Evolutionary conservation across 306 rosid species (phyloP), one percentile per base, ranked within the genome.

Genomic region (Rubus parviflorus): DNA sequence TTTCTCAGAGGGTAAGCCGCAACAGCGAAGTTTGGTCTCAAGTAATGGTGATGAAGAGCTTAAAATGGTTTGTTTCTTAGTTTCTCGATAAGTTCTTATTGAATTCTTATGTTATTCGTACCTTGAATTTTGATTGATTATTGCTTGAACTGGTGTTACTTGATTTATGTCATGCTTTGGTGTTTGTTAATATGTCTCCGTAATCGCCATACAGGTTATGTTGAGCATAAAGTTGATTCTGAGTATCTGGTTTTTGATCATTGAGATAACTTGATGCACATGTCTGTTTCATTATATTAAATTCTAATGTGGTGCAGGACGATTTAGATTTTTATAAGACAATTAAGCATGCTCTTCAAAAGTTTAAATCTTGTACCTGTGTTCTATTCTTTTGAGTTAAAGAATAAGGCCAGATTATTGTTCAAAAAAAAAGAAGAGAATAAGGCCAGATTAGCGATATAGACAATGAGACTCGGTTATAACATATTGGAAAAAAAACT

Each of bases 41-140:
- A 88, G 73, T 58, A 65, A 40, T 72, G 89, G 73, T 68, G 98
- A 89, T 75, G 89, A 88, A 83, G 95, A 94, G 71, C 87, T 89
- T 82, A 92, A 94, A 84, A 86, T 94, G 97, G 98, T 91, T 62
- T 42, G 89, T 76, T 60, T 47, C 5, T 66, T 49, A 56, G 45
- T 69, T 63, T 54, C 45, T 72, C 61, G 20, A 35, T 61, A 38
- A 46, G 76, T 68, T 83, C 43, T 37, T 58, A 23, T 47, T 70
- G 56, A 11, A 53, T 79, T 70, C 52, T 77, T 58, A 48, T 72
- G 19, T 37, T 76, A 47, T 53, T 15, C 53, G 53, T 64, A 7
- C 25, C 23, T 40, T 78, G 13, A 19, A 1, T 1, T 67, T 60
- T 68, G 60, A 8, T 58, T 30, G 23, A 25, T 15, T 22, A 6